These are phyloP conservation scores for Penicillium brevicompactum DNA, from an alignment of 2,329 filamentous ascomycete genomes.

Conservation along the genomic window DNA sequence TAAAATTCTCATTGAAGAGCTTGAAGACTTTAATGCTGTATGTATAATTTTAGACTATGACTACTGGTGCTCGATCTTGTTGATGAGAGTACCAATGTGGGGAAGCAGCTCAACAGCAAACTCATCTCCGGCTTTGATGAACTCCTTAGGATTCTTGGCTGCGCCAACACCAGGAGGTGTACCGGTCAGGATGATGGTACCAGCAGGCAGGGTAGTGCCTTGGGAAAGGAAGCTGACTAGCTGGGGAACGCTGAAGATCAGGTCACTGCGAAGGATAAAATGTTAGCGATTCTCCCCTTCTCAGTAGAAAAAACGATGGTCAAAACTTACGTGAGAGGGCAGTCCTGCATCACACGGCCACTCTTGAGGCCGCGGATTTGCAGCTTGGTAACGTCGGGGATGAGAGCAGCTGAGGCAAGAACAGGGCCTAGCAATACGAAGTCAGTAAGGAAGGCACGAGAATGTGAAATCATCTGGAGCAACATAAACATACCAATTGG, in stretches of 20 bases:
- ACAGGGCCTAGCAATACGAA: slow-evolving; percentile 45
- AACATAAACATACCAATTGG: slow-evolving; percentile 46
- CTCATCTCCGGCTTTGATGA: slow-evolving; percentile 49
- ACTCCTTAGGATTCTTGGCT: slow-evolving; percentile 45
- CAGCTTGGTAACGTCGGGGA: slow-evolving; percentile 37
- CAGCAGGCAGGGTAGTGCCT: slow-evolving; percentile 45
- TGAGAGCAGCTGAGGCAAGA: slow-evolving; percentile 46
- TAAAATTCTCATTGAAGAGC: too few species aligned
- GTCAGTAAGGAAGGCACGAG: not conserved
- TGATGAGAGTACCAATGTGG: slow-evolving; percentile 53
- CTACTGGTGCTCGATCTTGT: slow-evolving; percentile 42
- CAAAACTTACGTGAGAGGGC: slow-evolving; percentile 42
- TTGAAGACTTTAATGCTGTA: not conserved
- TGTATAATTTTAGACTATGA: not conserved
- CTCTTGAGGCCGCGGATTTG: slow-evolving; percentile 48
- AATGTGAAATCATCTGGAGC: not conserved
- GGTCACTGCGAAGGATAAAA: slow-evolving; percentile 42
- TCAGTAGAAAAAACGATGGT: not conserved
- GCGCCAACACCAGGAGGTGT: slow-evolving; percentile 48
- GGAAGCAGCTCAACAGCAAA: slow-evolving; percentile 54
- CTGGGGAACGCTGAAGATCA: slow-evolving; percentile 57
- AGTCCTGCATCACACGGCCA: slow-evolving; percentile 55
- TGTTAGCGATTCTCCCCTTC: slow-evolving; percentile 9
- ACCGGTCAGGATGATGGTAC: slow-evolving; percentile 48
- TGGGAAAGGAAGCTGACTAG: slow-evolving; percentile 44